A percentile compares a stretch with the other conserved stretches of the same genome.
These are phyloP conservation scores for Aphanomyces stellatus DNA, from an alignment of 352 stramenopile species.

Conservation along the genomic window DNA sequence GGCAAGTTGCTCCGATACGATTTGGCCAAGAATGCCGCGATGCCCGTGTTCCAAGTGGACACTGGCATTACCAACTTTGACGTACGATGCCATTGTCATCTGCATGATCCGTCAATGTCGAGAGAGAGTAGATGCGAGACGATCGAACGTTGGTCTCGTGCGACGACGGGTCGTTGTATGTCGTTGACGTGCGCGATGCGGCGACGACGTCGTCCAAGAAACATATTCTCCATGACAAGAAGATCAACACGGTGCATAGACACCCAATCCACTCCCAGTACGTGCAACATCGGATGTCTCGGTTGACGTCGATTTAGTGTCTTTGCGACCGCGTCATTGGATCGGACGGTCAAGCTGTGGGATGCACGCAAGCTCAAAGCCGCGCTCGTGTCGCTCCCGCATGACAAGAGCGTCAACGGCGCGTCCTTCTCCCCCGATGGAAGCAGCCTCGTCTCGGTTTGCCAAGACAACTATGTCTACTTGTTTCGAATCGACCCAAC, in stretches of 20 bases:
- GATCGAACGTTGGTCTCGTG: constrained; percentile 42
- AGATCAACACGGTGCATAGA: constrained; percentile 77
- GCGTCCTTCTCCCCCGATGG: constrained; percentile 77
- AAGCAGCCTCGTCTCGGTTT: constrained; percentile 64
- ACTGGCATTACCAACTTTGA: constrained; percentile 53
- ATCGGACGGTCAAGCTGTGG: constrained; percentile 77
- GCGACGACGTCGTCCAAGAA: constrained; percentile 22
- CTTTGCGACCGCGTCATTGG: constrained; percentile 66
- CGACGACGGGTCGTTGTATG: constrained; percentile 50
- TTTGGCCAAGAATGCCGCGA: constrained; percentile 39
- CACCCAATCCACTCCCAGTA: constrained; percentile 57
- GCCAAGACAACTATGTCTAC: constrained; percentile 73
- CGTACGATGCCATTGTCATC: not conserved
- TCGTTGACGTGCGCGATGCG: constrained; percentile 40
- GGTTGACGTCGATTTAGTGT: constrained; percentile 29
- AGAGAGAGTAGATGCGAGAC: not conserved
- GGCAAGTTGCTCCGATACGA: constrained; percentile 62
- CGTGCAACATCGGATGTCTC: constrained; percentile 22
- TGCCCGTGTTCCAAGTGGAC: constrained; percentile 41
- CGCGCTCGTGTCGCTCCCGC: constrained; percentile 47
- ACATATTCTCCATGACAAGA: constrained; percentile 71
- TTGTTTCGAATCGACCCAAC: constrained; percentile 48
- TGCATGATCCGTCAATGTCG: not conserved
- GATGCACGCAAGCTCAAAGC: constrained; percentile 50
- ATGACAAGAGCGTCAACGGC: constrained; percentile 76